Evolutionary conservation across 192 early-diverging fungal genomes (phyloP).

Genomic region (Kickxella alabastrina): DNA sequence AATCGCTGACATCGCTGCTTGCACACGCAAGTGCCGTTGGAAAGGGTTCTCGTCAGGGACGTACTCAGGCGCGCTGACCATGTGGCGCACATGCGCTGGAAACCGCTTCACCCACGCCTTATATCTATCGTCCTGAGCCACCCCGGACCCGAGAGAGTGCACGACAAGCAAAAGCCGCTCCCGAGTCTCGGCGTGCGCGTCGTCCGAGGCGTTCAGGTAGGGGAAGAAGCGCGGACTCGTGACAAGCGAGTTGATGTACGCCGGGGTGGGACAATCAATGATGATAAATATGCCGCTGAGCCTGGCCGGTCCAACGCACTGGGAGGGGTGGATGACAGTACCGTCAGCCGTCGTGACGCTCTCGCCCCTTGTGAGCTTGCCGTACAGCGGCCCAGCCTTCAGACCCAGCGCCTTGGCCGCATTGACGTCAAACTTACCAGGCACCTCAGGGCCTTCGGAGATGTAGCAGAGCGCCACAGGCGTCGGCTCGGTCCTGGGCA

Average conservation of each 20-base stretch:
- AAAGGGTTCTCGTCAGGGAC: conserved; percentile 65
- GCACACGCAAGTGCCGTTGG: conserved; percentile 58
- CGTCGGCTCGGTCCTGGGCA: conserved; percentile 51
- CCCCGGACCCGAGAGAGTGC: conserved; percentile 64
- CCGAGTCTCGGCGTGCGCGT: conserved; percentile 11
- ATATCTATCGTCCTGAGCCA: conserved; percentile 63
- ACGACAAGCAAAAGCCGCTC: conserved; percentile 52
- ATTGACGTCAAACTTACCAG: conserved; percentile 74
- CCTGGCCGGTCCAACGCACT: conserved; percentile 59
- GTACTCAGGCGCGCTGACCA: conserved; percentile 65
- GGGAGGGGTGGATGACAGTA: conserved; percentile 62
- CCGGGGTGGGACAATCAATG: conserved; percentile 60
- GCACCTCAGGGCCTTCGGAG: conserved; percentile 65
- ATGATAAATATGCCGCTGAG: conserved; percentile 66
- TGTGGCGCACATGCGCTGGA: conserved; percentile 67
- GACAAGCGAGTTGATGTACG: conserved; percentile 54
- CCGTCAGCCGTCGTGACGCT: conserved; percentile 60
- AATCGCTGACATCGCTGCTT: conserved; percentile 63
- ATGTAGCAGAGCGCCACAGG: conserved; percentile 65
- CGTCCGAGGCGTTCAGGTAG: conserved; percentile 17
- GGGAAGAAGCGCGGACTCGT: conserved; percentile 43
- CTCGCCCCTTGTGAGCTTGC: conserved; percentile 60
- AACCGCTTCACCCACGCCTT: conserved; percentile 71
- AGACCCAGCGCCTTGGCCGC: conserved; percentile 67
- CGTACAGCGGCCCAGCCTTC: conserved; percentile 59